phyloP scores from a whole-genome alignment of 2,329 filamentous ascomycete species.

The Aspergillus ochraceoroseus region DNA sequence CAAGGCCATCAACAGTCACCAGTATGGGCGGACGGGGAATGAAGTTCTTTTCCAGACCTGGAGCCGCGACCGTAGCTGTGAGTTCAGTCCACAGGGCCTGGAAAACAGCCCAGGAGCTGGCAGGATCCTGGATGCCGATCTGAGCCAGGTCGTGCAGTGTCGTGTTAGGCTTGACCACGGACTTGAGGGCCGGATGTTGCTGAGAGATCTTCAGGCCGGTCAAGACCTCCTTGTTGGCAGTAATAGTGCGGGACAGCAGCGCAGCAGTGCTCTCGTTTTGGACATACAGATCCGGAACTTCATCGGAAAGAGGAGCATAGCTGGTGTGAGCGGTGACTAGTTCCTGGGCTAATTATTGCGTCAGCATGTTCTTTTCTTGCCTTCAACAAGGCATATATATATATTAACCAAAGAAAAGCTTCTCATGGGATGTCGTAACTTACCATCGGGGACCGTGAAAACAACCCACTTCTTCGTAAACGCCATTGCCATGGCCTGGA shows the following conservation, averaged over 20 bases:
- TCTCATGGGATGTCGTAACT: too few relatives aligned
- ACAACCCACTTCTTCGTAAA: slow-evolving; percentile 84
- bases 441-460: slow-evolving; percentile 84
- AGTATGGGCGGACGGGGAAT: slow-evolving; percentile 59
- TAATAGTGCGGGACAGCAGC: slow-evolving; percentile 66
- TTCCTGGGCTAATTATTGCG: slow-evolving; percentile 61
- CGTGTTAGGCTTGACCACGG: slow-evolving; percentile 54
- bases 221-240: slow-evolving; percentile 67
- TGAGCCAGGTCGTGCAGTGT: slow-evolving; percentile 64
- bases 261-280: slow-evolving; percentile 73
- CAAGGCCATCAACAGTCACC: slow-evolving; percentile 71
- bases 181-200: slow-evolving; percentile 55
- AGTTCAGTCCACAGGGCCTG: slow-evolving; percentile 78
- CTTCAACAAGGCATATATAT: too few relatives aligned
- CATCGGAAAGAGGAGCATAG: slow-evolving; percentile 64
- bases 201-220: slow-evolving; percentile 48
- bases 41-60: slow-evolving; percentile 45
- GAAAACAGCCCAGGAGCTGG: slow-evolving; percentile 75
- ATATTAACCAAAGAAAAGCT: too few relatives aligned
- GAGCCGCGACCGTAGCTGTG: slow-evolving; percentile 46
- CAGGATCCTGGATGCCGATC: slow-evolving; percentile 65
- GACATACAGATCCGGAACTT: slow-evolving; percentile 56
- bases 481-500: slow-evolving; percentile 78
- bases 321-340: slow-evolving; percentile 74
- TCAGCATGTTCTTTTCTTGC: slow-evolving; percentile 17